phyloP scores from a whole-genome alignment of 2,329 filamentous ascomycete species.

The Coniella lustricola region DNA sequence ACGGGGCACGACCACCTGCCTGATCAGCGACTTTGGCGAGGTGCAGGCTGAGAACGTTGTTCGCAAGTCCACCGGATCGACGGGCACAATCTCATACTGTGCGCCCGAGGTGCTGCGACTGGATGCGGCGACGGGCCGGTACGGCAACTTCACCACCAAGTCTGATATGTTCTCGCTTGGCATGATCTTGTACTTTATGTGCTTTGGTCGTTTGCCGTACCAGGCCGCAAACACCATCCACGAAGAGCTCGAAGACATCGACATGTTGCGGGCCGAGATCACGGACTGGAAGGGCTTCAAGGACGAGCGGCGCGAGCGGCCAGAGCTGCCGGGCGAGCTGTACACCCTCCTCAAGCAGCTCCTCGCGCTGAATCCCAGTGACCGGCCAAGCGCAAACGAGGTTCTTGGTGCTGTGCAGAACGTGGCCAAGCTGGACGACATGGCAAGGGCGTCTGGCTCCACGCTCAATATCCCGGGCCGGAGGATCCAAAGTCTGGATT shows the following conservation, averaged over 20 bases:
- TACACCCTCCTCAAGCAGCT: slow-evolving; percentile 79
- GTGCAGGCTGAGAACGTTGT: slow-evolving; percentile 77
- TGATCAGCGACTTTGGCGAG: slow-evolving; percentile 97
- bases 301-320: slow-evolving; percentile 64
- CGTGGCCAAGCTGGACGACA: slow-evolving; percentile 45
- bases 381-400: slow-evolving; percentile 78
- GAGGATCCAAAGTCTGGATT: slow-evolving; percentile 50
- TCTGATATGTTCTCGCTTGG: slow-evolving; percentile 97
- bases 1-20: slow-evolving; percentile 58
- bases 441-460: slow-evolving; percentile 29
- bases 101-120: slow-evolving; percentile 83
- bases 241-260: slow-evolving; percentile 88
- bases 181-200: slow-evolving; percentile 98
- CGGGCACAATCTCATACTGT: slow-evolving; percentile 95
- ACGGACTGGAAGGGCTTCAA: slow-evolving; percentile 81
- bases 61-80: slow-evolving; percentile 85
- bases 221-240: slow-evolving; percentile 73
- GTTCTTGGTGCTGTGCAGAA: slow-evolving; percentile 73
- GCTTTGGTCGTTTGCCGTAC: slow-evolving; percentile 86
- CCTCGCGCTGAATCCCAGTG: slow-evolving; percentile 66
- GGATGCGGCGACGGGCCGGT: slow-evolving; percentile 56
- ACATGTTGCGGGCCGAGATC: slow-evolving; percentile 79
- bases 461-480: slow-evolving; percentile 34
- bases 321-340: slow-evolving; percentile 77
- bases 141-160: slow-evolving; percentile 92